These are phyloP conservation scores for Suhomyces choctaworum DNA, from an alignment of 1,139 yeast genomes.

Conservation along the genomic window DNA sequence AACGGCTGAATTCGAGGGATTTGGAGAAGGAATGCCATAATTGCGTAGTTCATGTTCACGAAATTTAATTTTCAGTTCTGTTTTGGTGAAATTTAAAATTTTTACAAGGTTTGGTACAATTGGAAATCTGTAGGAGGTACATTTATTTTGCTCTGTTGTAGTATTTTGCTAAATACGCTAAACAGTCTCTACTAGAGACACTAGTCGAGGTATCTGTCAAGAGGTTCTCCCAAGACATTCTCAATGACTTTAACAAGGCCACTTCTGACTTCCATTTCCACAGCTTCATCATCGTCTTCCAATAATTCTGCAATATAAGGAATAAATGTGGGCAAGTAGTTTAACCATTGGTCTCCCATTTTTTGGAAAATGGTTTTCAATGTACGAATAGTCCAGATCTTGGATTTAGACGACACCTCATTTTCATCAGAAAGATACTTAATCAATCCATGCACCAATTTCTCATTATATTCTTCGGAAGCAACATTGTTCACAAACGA, in stretches of 20 bases:
- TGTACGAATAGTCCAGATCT: constrained; percentile 81
- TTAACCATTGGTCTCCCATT: constrained; percentile 94
- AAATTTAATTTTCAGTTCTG: too few relatives aligned
- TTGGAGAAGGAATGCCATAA: too few relatives aligned
- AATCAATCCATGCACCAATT: constrained; percentile 41
- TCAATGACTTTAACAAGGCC: constrained; percentile 94
- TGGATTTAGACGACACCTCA: constrained; percentile 38
- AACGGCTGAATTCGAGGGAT: too few relatives aligned
- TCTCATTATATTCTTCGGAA: constrained; percentile 77
- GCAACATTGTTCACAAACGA: constrained; percentile 73
- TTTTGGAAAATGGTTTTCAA: constrained; percentile 82
- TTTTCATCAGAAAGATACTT: constrained; percentile 39
- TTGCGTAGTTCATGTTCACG: too few relatives aligned
- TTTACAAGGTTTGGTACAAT: too few relatives aligned
- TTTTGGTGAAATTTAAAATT: too few relatives aligned
- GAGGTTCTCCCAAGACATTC: constrained; percentile 89
- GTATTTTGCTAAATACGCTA: too few relatives aligned
- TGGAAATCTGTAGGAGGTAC: too few relatives aligned
- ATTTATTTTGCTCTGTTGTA: too few relatives aligned
- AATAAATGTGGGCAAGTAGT: constrained; percentile 87
- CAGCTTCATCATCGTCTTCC: constrained; percentile 93
- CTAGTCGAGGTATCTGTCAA: constrained; percentile 81
- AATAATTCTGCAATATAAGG: constrained; percentile 93
- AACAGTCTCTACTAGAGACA: too few relatives aligned
- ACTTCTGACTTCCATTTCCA: constrained; percentile 86